These are phyloP conservation scores for Taphrina flavorubra DNA, from an alignment of 1,139 yeast species.

Conservation along the genomic window DNA sequence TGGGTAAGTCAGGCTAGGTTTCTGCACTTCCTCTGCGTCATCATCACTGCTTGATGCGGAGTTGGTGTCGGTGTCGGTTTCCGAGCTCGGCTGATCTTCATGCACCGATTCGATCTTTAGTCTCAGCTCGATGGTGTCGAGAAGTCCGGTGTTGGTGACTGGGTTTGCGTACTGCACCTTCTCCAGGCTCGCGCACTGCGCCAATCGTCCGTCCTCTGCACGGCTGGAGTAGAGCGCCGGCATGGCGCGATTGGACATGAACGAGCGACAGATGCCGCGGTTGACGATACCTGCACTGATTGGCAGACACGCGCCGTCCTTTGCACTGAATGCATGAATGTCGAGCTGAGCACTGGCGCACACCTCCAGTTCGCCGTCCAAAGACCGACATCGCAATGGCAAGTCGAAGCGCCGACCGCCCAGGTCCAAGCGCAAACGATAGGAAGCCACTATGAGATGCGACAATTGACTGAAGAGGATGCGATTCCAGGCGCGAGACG, in stretches of 20 bases:
- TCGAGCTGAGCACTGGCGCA: background rate
- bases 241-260: conserved; percentile 14
- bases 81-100: background rate
- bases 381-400: background rate
- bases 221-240: background rate
- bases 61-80: background rate
- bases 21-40: background rate
- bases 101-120: background rate
- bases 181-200: background rate
- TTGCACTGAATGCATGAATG: background rate
- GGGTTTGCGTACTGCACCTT: conserved; percentile 22
- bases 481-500: conserved; percentile 12
- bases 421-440: conserved; percentile 6
- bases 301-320: conserved; percentile 1
- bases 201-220: background rate
- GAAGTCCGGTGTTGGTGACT: conserved; percentile 20
- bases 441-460: conserved; percentile 20
- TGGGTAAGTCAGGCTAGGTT: background rate
- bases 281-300: conserved; percentile 29
- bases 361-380: background rate
- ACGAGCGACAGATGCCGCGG: conserved; percentile 9
- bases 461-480: conserved; percentile 11
- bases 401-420: conserved; percentile 9
- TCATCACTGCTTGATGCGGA: background rate
- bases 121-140: conserved; percentile 17